phyloP scores from a whole-genome alignment of 2,329 filamentous ascomycete genomes.

The Arachnomyces sp. region DNA sequence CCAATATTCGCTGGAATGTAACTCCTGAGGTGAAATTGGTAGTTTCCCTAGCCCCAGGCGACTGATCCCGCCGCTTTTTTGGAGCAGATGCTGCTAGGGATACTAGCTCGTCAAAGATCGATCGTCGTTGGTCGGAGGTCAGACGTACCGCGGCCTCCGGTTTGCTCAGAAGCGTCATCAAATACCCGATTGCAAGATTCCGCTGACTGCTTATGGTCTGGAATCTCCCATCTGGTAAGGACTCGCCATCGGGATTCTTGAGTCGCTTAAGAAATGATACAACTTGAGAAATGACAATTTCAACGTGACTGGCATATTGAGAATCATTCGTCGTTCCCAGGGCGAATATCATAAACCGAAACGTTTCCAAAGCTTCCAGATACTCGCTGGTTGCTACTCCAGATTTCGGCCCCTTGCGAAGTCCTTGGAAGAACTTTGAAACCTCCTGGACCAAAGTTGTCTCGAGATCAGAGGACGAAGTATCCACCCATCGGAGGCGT shows the following conservation, averaged over 20 bases:
- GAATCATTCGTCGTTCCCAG: slow-evolving; percentile 16
- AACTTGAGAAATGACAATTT: slow-evolving; percentile 12
- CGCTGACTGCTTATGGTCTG: too few relatives aligned
- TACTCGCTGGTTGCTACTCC: slow-evolving; percentile 14
- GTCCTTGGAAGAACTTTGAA: slow-evolving; percentile 21
- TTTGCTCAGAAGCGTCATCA: slow-evolving; percentile 25
- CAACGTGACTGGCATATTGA: slow-evolving; percentile 15
- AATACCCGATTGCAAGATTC: slow-evolving; percentile 26
- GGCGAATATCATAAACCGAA: slow-evolving; percentile 23
- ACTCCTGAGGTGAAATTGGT: slow-evolving; percentile 18
- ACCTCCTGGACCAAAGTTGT: slow-evolving; percentile 22
- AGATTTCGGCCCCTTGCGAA: slow-evolving; percentile 19
- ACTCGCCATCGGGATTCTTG: too few relatives aligned
- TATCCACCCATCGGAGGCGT: slow-evolving; percentile 17
- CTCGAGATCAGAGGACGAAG: slow-evolving; percentile 15
- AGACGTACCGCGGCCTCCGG: slow-evolving; percentile 25
- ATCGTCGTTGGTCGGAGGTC: slow-evolving; percentile 21
- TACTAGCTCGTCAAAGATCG: slow-evolving; percentile 28
- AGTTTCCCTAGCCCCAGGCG: too few relatives aligned
- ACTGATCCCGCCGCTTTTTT: too few relatives aligned
- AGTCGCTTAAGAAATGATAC: too few relatives aligned
- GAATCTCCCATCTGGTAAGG: too few relatives aligned
- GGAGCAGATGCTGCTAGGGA: slow-evolving; percentile 22
- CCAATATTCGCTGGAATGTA: slow-evolving; percentile 31
- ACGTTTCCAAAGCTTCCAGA: slow-evolving; percentile 33